Conservation (phyloP, 106 monocot species). For the Dendrobium chrysotoxum region DNA sequence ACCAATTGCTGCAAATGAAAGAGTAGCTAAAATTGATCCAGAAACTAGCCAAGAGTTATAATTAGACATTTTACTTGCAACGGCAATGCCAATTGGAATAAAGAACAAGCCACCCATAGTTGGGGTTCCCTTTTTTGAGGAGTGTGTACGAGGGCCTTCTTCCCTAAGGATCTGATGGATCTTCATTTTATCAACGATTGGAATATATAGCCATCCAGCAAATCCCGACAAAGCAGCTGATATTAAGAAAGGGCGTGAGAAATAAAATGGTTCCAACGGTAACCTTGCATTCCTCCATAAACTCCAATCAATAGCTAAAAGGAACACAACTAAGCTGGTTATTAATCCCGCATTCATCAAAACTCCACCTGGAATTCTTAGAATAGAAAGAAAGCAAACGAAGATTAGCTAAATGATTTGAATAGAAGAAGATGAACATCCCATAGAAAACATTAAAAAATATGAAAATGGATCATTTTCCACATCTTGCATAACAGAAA, state of each 20-base stretch:
- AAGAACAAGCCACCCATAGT: conserved; percentile 92
- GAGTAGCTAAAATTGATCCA: conserved; percentile 52
- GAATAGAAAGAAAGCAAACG: conserved; percentile 8
- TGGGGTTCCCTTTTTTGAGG: conserved; percentile 41
- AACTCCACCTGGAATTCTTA: conserved; percentile 54
- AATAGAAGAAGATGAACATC: background rate
- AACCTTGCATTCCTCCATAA: conserved; percentile 54
- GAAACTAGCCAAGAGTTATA: conserved; percentile 32
- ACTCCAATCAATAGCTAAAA: conserved; percentile 64
- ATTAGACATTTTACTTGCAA: conserved; percentile 38
- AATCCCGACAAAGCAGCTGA: conserved; percentile 49
- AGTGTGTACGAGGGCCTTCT: conserved; percentile 40
- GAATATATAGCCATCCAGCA: conserved; percentile 63
- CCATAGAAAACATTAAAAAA: background rate
- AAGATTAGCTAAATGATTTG: background rate
- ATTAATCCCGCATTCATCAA: conserved; percentile 46
- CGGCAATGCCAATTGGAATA: conserved; percentile 69
- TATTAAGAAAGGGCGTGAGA: conserved; percentile 56
- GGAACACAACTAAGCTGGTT: conserved; percentile 34
- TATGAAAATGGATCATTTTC: background rate
- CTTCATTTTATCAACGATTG: conserved; percentile 48
- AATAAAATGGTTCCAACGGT: conserved; percentile 50
- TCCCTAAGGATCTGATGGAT: conserved; percentile 53
- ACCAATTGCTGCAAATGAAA: conserved; percentile 63
- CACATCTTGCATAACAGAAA: background rate